Percentiles rank a stretch among this genome's conserved stretches.
Evolutionary conservation across 345 rosid genomes (phyloP).

Genomic region (Populus alba): DNA sequence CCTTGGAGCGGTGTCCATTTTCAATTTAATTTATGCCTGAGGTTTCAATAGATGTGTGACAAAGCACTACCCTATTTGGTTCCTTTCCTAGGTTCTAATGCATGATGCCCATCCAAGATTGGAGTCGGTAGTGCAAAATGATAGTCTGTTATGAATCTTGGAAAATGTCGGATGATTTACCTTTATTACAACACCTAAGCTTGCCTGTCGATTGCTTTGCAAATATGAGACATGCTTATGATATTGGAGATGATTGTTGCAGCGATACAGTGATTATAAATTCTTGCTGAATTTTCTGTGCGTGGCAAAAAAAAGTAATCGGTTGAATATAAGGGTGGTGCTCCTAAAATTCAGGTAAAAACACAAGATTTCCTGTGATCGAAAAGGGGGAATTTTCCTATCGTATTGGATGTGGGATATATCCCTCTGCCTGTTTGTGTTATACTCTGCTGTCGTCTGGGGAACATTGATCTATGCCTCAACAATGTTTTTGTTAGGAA

Average conservation of each 20-base stretch:
- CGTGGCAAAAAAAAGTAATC: not conserved
- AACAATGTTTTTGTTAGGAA: not conserved
- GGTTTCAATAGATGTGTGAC: not conserved
- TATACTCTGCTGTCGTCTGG: not conserved
- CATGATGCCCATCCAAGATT: not conserved
- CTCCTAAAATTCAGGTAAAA: not conserved
- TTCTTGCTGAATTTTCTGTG: not conserved
- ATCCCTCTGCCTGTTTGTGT: not conserved
- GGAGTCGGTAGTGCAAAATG: not conserved
- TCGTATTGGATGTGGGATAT: not conserved
- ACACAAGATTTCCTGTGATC: not conserved
- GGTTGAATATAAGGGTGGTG: not conserved
- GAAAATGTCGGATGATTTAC: not conserved
- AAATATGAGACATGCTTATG: not conserved
- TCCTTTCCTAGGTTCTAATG: not conserved
- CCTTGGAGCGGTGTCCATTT: not conserved
- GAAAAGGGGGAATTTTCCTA: accelerated
- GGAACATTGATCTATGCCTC: not conserved
- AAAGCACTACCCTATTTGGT: not conserved
- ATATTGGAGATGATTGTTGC: not conserved
- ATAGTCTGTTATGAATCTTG: not conserved
- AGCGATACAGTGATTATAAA: not conserved
- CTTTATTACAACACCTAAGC: not conserved
- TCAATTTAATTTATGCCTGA: not conserved
- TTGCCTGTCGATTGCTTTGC: not conserved